Evolutionary conservation across 768 basidiomycete genomes (phyloP).

Genomic region (Baorangia bicolor): DNA sequence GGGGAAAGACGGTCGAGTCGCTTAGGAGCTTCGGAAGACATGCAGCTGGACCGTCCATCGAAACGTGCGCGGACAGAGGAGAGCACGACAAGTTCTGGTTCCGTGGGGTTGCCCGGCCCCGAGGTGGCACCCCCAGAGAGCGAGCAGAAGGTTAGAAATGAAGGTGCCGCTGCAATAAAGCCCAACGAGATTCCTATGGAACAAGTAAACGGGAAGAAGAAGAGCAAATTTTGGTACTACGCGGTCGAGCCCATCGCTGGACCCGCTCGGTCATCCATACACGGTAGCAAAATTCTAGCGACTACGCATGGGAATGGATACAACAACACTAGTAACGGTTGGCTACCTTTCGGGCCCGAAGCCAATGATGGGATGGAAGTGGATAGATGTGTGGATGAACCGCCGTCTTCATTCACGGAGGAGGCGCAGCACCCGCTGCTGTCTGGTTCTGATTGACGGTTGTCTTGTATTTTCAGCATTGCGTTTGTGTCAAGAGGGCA

Average conservation of each 20-base stretch:
- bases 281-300: constrained; percentile 13
- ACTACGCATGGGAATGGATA: constrained; percentile 24
- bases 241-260: constrained; percentile 70
- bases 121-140: constrained; percentile 26
- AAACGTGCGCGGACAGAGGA: constrained; percentile 83
- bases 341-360: constrained; percentile 1
- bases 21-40: constrained; percentile 55
- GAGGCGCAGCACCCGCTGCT: constrained; percentile 9
- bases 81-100: constrained; percentile 55
- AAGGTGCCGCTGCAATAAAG: constrained; percentile 66
- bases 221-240: constrained; percentile 87
- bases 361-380: constrained; percentile 21
- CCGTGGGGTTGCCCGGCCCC: constrained; percentile 32
- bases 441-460: constrained; percentile 11
- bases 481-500: constrained; percentile 10
- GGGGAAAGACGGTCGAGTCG: constrained; percentile 74
- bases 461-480: constrained; percentile 8
- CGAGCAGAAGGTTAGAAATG: constrained; percentile 48
- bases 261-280: constrained; percentile 16
- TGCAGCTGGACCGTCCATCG: constrained; percentile 48
- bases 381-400: constrained; percentile 19
- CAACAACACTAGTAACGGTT: constrained; percentile 7
- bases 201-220: constrained; percentile 75
- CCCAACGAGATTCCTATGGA: constrained; percentile 75
- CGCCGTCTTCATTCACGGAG: constrained; percentile 18